phyloP scores from a whole-genome alignment of 441 rosid species.

The Pelargonium myrrhifolium region DNA sequence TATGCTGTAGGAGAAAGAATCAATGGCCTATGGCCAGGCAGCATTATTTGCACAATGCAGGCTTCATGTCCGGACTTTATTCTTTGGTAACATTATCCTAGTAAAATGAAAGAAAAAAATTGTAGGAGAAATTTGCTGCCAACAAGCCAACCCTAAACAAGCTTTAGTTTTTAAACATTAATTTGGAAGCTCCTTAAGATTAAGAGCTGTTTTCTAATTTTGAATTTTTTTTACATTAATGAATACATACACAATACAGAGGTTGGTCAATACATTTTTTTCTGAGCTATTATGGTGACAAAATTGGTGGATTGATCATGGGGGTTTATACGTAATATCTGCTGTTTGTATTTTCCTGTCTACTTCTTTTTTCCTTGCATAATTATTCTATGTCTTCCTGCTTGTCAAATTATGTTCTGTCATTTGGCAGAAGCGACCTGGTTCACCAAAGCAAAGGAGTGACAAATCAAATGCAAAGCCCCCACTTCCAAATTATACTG shows the following conservation, averaged over 20 bases:
- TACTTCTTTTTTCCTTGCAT: neutral
- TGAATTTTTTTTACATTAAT: neutral
- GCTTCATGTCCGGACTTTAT: no score
- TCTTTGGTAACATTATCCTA: no score
- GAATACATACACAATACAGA: neutral
- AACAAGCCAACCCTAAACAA: no score
- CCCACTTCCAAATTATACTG: slow-evolving; percentile 63
- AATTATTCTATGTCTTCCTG: slow-evolving; percentile 1
- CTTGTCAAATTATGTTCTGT: neutral
- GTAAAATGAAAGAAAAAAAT: no score
- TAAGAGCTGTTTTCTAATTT: neutral
- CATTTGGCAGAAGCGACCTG: slow-evolving; percentile 65
- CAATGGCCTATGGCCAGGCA: no score
- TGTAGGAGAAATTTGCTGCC: no score
- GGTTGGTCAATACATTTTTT: neutral
- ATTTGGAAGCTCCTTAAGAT: neutral
- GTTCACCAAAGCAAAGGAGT: slow-evolving; percentile 75
- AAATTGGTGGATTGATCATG: neutral
- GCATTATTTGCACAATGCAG: no score
- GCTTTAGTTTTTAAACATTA: no score
- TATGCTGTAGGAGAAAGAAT: no score
- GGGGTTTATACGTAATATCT: neutral
- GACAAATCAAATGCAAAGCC: slow-evolving; percentile 65
- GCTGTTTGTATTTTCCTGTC: neutral
- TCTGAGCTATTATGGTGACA: neutral